phyloP scores from a whole-genome alignment of 345 rosid species.

The Sonneratia alba region DNA sequence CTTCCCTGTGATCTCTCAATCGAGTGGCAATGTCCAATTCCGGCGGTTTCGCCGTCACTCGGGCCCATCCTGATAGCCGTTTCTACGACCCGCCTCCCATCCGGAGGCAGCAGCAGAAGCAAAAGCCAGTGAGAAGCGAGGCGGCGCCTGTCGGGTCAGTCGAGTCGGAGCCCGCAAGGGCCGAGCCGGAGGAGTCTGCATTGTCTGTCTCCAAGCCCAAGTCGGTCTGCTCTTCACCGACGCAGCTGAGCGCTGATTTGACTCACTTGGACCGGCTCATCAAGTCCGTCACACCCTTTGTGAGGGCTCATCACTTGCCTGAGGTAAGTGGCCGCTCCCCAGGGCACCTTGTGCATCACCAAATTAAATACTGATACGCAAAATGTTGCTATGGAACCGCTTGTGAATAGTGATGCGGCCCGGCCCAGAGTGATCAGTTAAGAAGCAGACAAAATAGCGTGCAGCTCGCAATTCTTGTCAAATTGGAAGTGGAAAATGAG shows the following conservation, averaged over 20 bases:
- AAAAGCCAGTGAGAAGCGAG: conserved; percentile 6
- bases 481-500: not conserved
- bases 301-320: conserved; percentile 24
- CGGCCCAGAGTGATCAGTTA: not conserved
- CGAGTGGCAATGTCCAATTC: too few species aligned
- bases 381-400: not conserved
- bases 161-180: conserved; percentile 7
- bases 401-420: not conserved
- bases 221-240: conserved; percentile 19
- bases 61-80: too few species aligned
- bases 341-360: not conserved
- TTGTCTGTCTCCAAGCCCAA: conserved; percentile 17
- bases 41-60: too few species aligned
- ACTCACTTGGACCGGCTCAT: conserved; percentile 52
- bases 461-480: not conserved
- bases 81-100: too few species aligned
- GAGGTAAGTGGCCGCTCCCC: conserved; percentile 19
- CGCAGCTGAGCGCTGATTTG: conserved; percentile 7
- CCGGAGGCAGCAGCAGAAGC: conserved; percentile 18
- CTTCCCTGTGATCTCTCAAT: too few species aligned
- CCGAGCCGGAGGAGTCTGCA: conserved; percentile 27
- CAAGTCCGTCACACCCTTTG: conserved; percentile 40
- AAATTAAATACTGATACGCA: not conserved
- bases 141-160: conserved; percentile 14
- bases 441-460: not conserved